Percentiles rank a stretch among this genome's conserved stretches.
These are phyloP conservation scores for Neopestalotiopsis sp. DNA, from an alignment of 2,329 filamentous ascomycete genomes.

Conservation along the genomic window DNA sequence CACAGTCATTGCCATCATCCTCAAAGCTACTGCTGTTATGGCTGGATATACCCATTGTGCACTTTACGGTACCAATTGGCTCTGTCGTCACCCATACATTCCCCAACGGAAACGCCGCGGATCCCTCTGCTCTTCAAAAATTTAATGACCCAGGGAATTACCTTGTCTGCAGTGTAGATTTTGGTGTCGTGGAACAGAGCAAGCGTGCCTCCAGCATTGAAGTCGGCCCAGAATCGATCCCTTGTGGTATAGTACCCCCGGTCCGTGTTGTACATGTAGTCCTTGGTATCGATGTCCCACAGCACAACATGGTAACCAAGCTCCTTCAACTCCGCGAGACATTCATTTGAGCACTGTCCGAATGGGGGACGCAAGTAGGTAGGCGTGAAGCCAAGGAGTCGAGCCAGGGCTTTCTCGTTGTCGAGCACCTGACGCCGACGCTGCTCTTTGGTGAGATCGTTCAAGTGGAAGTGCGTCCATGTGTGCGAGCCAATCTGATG, in stretches of 20 bases:
- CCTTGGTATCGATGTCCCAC: slow-evolving; percentile 34
- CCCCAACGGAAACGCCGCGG: slow-evolving; percentile 25
- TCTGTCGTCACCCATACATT: slow-evolving; percentile 25
- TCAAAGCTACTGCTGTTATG: neutral
- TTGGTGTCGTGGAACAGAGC: slow-evolving; percentile 27
- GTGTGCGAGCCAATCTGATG: slow-evolving; percentile 55
- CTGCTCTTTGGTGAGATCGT: slow-evolving; percentile 36
- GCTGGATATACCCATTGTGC: neutral
- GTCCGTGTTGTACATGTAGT: slow-evolving; percentile 24
- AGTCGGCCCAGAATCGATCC: neutral
- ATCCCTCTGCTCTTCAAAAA: slow-evolving; percentile 19
- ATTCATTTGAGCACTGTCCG: slow-evolving; percentile 31
- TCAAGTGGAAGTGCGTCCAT: slow-evolving; percentile 50
- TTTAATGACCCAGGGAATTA: slow-evolving; percentile 23
- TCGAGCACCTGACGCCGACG: slow-evolving; percentile 45
- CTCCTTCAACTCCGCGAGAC: slow-evolving; percentile 29
- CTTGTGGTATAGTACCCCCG: neutral
- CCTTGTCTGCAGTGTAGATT: slow-evolving; percentile 23
- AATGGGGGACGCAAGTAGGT: slow-evolving; percentile 50
- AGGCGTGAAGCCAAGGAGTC: slow-evolving; percentile 49
- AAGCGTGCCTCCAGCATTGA: slow-evolving; percentile 28
- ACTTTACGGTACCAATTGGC: slow-evolving; percentile 25
- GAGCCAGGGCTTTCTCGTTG: slow-evolving; percentile 50
- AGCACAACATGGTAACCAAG: slow-evolving; percentile 41
- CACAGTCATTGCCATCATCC: neutral